Evolutionary conservation across 257 asterid species (phyloP), one percentile per base, ranked within the genome.

Genomic region (Mitragyna speciosa): DNA sequence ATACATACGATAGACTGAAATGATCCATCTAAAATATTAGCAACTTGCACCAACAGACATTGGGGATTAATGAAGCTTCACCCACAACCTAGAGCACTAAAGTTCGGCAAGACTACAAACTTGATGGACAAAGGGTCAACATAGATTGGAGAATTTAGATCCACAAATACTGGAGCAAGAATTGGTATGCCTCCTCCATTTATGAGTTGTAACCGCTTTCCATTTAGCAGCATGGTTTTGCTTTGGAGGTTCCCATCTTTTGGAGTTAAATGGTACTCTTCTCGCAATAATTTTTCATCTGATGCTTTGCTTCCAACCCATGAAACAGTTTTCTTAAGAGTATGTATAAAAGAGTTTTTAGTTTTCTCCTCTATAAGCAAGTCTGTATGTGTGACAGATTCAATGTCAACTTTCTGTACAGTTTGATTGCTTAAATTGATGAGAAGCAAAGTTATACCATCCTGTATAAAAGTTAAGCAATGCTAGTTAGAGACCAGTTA

Each of bases 231-330:
- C 90, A 86, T 77, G 45, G 72, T 84, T 54, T 82, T 82, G 91
- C 94, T 90, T 74, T 65, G 90, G 31, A 90, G 87, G 79, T 90
- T 56, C 6, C 90, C 94, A 12, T 84, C 82, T 81, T 86, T 58
- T 26, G 98, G 92, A 48, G 97, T 89, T 45, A 95, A 84, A 78
- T 90, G 91, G 82, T 95, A 95, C 79, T 93, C 99, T 85, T 93
- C 94, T 17, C 98, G 88, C 0, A 47, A 58, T 22, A 91, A 65
- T 41, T 84, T 78, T 61, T 73, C 91, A 10, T 93, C 96, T 7
- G 91, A 83, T 56, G 94, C 89, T 85, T 80, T 90, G 76, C 72
- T 88, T 70, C 98, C 99, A 4, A 94, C 58, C 99, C 97, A 92
- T 0, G 95, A 85, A 28, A 96, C 84, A 0, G 92, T 79, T 78